These are phyloP conservation scores for Beauveria australis DNA, from an alignment of 2,329 filamentous ascomycete genomes.

Conservation along the genomic window DNA sequence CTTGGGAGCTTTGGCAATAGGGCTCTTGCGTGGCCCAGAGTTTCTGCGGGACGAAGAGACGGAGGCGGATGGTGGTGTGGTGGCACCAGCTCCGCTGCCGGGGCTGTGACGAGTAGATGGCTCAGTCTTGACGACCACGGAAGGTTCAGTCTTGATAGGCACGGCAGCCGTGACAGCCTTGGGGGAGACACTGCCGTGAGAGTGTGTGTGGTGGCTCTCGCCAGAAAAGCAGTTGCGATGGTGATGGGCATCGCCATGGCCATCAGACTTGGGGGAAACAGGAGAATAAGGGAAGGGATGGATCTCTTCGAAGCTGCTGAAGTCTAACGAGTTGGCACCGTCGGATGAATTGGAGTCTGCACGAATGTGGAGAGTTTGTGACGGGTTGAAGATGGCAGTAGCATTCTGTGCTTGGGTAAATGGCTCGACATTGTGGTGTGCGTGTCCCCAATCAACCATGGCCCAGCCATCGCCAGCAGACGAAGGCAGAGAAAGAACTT, in stretches of 20 bases:
- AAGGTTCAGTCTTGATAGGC: conserved; percentile 51
- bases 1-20: conserved; percentile 72
- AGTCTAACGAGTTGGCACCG: conserved; percentile 54
- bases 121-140: conserved; percentile 28
- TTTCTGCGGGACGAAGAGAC: conserved; percentile 46
- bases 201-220: conserved; percentile 36
- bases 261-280: conserved; percentile 76
- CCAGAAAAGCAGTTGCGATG: conserved; percentile 57
- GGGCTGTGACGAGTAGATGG: conserved; percentile 53
- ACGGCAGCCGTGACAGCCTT: conserved; percentile 60
- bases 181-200: conserved; percentile 55
- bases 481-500: conserved; percentile 72
- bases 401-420: conserved; percentile 33
- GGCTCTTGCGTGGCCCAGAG: conserved; percentile 65
- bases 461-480: conserved; percentile 86
- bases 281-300: conserved; percentile 63
- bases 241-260: conserved; percentile 52
- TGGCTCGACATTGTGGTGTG: conserved; percentile 61
- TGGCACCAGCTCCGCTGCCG: conserved; percentile 50
- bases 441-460: conserved; percentile 66
- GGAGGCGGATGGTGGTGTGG: conserved; percentile 54
- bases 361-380: conserved; percentile 80
- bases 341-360: conserved; percentile 82
- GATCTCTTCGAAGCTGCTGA: conserved; percentile 78
- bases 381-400: conserved; percentile 79